Percentiles rank a stretch among this genome's conserved stretches.
Conservation (phyloP, 2,329 filamentous ascomycete genomes). For the Colletotrichum salicis region DNA sequence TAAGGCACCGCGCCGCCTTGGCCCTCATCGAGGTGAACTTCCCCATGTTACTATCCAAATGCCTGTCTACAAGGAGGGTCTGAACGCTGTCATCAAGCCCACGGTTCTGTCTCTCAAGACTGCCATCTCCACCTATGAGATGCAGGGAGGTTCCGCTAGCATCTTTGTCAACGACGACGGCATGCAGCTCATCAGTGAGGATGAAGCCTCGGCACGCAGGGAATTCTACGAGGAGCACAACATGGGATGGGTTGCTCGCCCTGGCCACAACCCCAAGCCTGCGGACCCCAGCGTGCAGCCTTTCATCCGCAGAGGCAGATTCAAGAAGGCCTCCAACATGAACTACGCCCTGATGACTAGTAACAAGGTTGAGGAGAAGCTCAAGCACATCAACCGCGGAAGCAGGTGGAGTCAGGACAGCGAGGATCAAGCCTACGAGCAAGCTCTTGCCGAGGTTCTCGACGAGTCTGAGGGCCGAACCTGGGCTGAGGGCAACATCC, state of each 20-base stretch:
- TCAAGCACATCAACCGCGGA: constrained; percentile 53
- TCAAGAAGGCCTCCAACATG: constrained; percentile 77
- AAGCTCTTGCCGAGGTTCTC: constrained; percentile 56
- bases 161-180: constrained; percentile 77
- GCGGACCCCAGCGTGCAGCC: constrained; percentile 57
- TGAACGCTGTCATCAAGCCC: constrained; percentile 57
- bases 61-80: constrained; percentile 55
- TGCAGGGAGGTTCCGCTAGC: constrained; percentile 71
- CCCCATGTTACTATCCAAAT: constrained; percentile 58
- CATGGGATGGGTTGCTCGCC: constrained; percentile 66
- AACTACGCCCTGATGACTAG: constrained; percentile 70
- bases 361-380: constrained; percentile 65
- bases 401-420: constrained; percentile 50
- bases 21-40: constrained; percentile 45
- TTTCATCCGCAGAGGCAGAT: constrained; percentile 68
- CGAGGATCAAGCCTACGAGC: constrained; percentile 56
- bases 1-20: constrained; percentile 45
- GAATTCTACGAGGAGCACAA: constrained; percentile 68
- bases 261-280: constrained; percentile 62
- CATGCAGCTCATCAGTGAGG: constrained; percentile 67
- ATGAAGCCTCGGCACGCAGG: constrained; percentile 59
- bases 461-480: constrained; percentile 61
- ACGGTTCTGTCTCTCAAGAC: constrained; percentile 60
- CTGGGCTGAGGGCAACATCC: constrained; percentile 67
- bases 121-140: constrained; percentile 61